These are phyloP conservation scores for Multifurca ochricompacta DNA, from an alignment of 768 basidiomycete genomes.

Conservation along the genomic window DNA sequence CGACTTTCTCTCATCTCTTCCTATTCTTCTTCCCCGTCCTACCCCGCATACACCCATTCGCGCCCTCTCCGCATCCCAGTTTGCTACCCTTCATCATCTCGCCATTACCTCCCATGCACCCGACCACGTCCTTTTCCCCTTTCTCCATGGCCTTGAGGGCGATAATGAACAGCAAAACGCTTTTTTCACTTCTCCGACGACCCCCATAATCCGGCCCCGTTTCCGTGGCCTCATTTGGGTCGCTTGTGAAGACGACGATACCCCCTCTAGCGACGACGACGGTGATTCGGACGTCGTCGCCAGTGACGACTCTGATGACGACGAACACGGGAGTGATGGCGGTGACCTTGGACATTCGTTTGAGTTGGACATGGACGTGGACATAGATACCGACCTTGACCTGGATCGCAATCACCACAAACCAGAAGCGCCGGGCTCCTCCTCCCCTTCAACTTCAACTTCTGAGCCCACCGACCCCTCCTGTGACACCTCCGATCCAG, in stretches of 20 bases:
- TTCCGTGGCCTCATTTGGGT: constrained; percentile 77
- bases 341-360: constrained; percentile 25
- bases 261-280: constrained; percentile 26
- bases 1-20: constrained; percentile 24
- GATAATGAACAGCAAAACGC: constrained; percentile 70
- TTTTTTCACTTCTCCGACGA: constrained; percentile 49
- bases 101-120: constrained; percentile 65
- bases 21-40: constrained; percentile 30
- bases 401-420: constrained; percentile 10
- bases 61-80: constrained; percentile 38
- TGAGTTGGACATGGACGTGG: constrained; percentile 28
- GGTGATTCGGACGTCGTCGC: constrained; percentile 24
- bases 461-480: constrained; percentile 3
- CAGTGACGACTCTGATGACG: constrained; percentile 27
- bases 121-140: constrained; percentile 80
- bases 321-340: constrained; percentile 17
- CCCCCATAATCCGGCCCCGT: constrained; percentile 30
- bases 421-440: constrained; percentile 1
- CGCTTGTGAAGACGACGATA: constrained; percentile 59
- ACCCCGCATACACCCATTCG: constrained; percentile 35
- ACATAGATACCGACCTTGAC: constrained; percentile 27
- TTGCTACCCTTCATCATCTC: constrained; percentile 53
- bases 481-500: constrained; percentile 19
- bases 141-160: constrained; percentile 81
- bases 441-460: constrained; percentile 9